Base-by-base conservation (phyloP, 75 land plant species). In the Cunninghamia lanceolata region DNA sequence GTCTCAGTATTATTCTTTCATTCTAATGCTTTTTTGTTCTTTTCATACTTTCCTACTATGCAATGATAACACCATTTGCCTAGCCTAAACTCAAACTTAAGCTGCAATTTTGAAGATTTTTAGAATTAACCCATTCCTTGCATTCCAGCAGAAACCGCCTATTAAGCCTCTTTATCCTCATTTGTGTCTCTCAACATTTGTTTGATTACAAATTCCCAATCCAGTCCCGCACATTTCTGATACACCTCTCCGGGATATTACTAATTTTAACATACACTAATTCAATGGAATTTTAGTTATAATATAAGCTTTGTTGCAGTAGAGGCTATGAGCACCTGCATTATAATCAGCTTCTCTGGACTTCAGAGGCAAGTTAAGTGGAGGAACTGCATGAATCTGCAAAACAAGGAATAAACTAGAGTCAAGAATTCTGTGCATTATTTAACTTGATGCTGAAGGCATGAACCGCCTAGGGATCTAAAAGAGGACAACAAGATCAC, bases 381-480 rank as follows among this genome's bases (percentile, higher is more conserved):
- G 82, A 80, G 82, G 82, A 80, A 43, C 30, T 80, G 45, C 82
- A 25, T 45, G 30, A 45, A 80, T 45, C 82, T 80, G 50, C 28
- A 80, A 80, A 42, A 28, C 15, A 80, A 80, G 50, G 2, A 80
- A 80, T 39, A 80, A n/a, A 80, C n/a, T 10, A 45, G 15, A 34
- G 75, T 32, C 15, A 6, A 30, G 13, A 32, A 30, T 71, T 34
- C 36, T 30, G 4, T 45, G 32, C 50, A 45, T 80, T 45, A 11
- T 34, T 71, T 71, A 71, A 71, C 15, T 71, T 71, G 36, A 70
- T 34, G 34, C 34, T 71, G 10, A 63, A 71, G 13, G 36, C 75
- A 71, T 34, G 34, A 34, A 71, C 36, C 15, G 0, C 35, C 75
- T 71, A 71, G 10, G 36, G 10, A 80, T 80, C 47, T 3, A 42